Conservation (phyloP, 2,329 filamentous ascomycete genomes). For the Microsporum audouinii region DNA sequence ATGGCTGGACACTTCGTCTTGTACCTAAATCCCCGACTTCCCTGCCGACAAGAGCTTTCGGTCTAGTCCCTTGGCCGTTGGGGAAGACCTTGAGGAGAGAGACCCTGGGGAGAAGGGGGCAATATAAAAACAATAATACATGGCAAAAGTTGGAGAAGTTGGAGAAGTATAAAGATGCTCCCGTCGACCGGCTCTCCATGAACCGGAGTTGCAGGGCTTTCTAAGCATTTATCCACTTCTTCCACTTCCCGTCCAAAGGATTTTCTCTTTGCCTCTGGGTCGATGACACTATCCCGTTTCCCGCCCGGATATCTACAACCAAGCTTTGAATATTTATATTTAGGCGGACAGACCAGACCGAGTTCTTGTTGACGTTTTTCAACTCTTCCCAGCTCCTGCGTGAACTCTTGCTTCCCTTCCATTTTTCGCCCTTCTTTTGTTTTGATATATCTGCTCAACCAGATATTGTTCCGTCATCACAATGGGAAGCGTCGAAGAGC, state of each 20-base stretch:
- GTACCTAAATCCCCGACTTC: background rate
- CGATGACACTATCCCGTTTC: background rate
- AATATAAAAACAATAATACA: background rate
- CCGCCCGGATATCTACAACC: background rate
- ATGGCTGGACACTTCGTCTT: background rate
- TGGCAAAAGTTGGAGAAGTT: slow-evolving; percentile 1
- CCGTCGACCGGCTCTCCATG: background rate
- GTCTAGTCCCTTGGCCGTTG: background rate
- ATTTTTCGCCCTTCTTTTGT: background rate
- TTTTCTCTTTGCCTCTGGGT: background rate
- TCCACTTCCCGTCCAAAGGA: background rate
- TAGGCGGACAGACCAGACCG: background rate
- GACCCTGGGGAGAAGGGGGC: background rate
- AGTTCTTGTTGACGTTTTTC: background rate
- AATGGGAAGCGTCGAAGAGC: slow-evolving; percentile 29
- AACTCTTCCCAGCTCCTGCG: background rate
- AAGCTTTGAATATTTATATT: background rate
- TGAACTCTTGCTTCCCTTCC: background rate
- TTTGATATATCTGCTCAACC: slow-evolving; percentile 8
- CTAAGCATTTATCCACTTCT: background rate
- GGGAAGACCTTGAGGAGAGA: background rate
- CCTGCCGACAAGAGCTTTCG: background rate
- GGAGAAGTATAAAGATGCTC: background rate
- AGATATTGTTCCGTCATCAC: slow-evolving; percentile 12
- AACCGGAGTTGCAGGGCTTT: background rate